Base-by-base conservation (phyloP, 345 rosid species). In the Lenwebbia sp. region DNA sequence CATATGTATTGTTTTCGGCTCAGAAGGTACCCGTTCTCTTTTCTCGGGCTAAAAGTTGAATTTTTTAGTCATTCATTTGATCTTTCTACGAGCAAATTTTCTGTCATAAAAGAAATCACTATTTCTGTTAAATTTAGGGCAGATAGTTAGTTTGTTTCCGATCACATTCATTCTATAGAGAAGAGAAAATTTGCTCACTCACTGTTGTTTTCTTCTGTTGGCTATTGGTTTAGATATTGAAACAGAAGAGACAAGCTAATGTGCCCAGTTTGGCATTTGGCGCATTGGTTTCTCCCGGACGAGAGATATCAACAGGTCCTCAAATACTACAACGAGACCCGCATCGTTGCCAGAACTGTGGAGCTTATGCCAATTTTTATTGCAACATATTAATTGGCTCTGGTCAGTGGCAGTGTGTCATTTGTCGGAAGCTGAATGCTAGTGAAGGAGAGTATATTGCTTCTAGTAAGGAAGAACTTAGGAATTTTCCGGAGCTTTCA, bases 341-440 rank as follows among this genome's bases (percentile, higher is more conserved):
- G 53, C 98, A 96, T 88, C 97, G 96, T 83, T 98, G 99, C 91
- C 91, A 90, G 26, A 92, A 94, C 84, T 96, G 99, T 90, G 98
- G 99, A 87, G 99, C 98, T 28, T 98, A 93, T 92, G 90, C 96
- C n/a, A 96, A 98, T 92, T 86, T 93, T 30, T 94, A 94, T 60
- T 94, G 95, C 93, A 92, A 94, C 86, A 90, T 96, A 85, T 89
- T 98, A 87, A 90, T 95, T 88, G 94, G 99, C 76, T 96, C 98
- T 28, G 99, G 99, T 82, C 98, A 98, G 88, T 98, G 98, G 99
- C 98, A 98, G 86, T 98, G 99, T 81, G 92, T 96, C 60, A 91
- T 98, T 85, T 98, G 98, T 90, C 60, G 86, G 87, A 91, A 84
- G 76, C 85, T 98, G 91, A 94, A 95, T 90, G 96, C 92, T 65